These are phyloP conservation scores for Apophysomyces trapeziformis DNA, from an alignment of 371 early-diverging fungal genomes.

Conservation along the genomic window DNA sequence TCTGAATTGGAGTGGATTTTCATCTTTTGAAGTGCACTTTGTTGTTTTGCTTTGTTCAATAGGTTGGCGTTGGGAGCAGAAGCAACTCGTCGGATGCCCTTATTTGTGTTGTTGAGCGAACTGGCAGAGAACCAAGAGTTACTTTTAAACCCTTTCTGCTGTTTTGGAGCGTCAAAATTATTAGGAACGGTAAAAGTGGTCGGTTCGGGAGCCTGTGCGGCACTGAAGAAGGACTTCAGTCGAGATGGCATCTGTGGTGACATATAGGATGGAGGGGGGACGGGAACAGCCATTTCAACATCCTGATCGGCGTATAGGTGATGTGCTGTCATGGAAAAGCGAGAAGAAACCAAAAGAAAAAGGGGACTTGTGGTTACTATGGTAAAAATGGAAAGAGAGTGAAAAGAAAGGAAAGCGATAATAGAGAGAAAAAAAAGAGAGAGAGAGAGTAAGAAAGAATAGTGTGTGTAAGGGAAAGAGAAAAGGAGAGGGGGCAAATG, in stretches of 20 bases:
- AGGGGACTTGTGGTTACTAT: background rate
- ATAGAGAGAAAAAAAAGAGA: constrained; percentile 7
- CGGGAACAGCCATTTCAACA: constrained; percentile 33
- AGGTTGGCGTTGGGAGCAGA: constrained; percentile 59
- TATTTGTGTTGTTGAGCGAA: constrained; percentile 21
- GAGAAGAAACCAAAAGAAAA: background rate
- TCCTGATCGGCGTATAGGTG: constrained; percentile 14
- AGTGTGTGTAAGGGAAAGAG: background rate
- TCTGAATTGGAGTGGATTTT: constrained; percentile 6
- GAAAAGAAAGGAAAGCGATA: background rate
- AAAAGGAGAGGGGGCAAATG: constrained; percentile 6
- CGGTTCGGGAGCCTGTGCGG: constrained; percentile 12
- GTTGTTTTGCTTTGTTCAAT: constrained; percentile 28
- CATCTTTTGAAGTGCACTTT: constrained; percentile 7
- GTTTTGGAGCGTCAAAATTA: constrained; percentile 34
- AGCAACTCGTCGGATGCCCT: constrained; percentile 53
- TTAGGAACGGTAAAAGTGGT: constrained; percentile 36
- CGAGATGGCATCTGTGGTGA: constrained; percentile 38
- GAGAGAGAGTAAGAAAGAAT: background rate
- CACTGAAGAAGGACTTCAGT: constrained; percentile 42
- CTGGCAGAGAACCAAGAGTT: constrained; percentile 49
- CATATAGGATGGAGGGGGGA: constrained; percentile 49
- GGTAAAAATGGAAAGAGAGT: constrained; percentile 8
- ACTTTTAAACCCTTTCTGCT: constrained; percentile 39
- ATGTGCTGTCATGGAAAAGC: constrained; percentile 4